Evolutionary conservation across 129 eudicot genomes (phyloP).

Genomic region (Flaveria sonorensis): DNA sequence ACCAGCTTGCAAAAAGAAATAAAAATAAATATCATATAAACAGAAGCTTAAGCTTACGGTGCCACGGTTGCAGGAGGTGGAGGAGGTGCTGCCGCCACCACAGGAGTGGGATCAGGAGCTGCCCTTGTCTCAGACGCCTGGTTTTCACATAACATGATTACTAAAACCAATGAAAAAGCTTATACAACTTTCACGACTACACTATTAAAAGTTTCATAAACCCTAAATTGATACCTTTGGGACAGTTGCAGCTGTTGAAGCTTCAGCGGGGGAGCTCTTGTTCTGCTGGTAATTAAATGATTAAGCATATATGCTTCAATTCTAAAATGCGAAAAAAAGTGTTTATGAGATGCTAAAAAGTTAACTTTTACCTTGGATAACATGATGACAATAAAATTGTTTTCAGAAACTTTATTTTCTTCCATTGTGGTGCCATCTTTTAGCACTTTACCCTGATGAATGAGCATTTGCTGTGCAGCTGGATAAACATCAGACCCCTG

Average conservation of each 20-base stretch:
- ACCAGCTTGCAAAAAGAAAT: neutral
- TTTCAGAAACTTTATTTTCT: constrained; percentile 72
- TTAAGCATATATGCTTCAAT: neutral
- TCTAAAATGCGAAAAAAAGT: neutral
- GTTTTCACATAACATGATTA: constrained; percentile 19
- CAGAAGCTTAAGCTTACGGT: constrained; percentile 41
- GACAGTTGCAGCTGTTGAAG: constrained; percentile 58
- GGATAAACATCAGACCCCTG: constrained; percentile 76
- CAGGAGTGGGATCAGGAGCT: constrained; percentile 23
- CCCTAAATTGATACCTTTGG: constrained; percentile 22
- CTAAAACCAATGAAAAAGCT: neutral
- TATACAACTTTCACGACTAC: neutral
- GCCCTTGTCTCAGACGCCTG: constrained; percentile 51
- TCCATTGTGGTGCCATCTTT: constrained; percentile 76
- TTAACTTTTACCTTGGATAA: constrained; percentile 55
- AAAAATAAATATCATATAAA: neutral
- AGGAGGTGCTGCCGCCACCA: constrained; percentile 23
- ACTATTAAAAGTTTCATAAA: neutral
- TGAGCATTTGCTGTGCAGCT: constrained; percentile 74
- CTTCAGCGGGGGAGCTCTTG: constrained; percentile 63
- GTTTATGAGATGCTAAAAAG: neutral
- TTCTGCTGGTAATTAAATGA: constrained; percentile 33
- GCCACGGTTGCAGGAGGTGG: constrained; percentile 41
- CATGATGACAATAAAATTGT: constrained; percentile 78
- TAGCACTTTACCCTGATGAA: constrained; percentile 80